These are phyloP conservation scores for Penicillium digitatum DNA, from an alignment of 2,329 filamentous ascomycete genomes.

Conservation along the genomic window DNA sequence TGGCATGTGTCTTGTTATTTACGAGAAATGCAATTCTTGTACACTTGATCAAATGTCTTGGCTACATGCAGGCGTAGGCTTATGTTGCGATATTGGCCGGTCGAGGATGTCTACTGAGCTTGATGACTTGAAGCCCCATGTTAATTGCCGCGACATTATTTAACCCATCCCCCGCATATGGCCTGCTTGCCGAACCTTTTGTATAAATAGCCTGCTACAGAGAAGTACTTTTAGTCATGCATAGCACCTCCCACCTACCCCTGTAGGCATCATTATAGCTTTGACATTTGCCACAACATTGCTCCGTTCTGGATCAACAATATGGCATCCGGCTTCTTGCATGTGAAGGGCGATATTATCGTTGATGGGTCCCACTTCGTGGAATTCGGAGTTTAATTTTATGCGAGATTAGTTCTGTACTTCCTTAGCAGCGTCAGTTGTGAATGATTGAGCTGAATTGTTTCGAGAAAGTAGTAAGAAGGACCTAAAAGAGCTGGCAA, in stretches of 20 bases:
- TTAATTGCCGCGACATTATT: background rate
- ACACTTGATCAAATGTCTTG: slow-evolving; percentile 1
- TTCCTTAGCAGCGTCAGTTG: slow-evolving; percentile 50
- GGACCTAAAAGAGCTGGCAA: slow-evolving; percentile 54
- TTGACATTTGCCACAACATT: background rate
- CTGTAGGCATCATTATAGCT: background rate
- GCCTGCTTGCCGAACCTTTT: background rate
- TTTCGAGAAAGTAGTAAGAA: slow-evolving; percentile 51
- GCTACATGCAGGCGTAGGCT: slow-evolving; percentile 9
- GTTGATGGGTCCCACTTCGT: slow-evolving; percentile 48
- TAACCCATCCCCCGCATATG: slow-evolving; percentile 13
- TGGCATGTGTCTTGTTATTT: slow-evolving; percentile 19
- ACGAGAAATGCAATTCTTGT: slow-evolving; percentile 13
- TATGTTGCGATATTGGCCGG: slow-evolving; percentile 14
- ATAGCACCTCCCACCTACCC: background rate
- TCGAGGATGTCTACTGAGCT: background rate
- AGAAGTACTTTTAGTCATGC: slow-evolving; percentile 1
- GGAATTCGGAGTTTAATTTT: slow-evolving; percentile 52
- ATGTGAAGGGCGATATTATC: slow-evolving; percentile 44
- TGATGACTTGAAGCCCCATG: background rate
- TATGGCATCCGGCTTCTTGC: slow-evolving; percentile 39
- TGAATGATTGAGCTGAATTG: slow-evolving; percentile 54
- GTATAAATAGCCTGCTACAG: background rate
- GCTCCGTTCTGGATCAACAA: slow-evolving; percentile 3
- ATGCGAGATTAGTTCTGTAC: slow-evolving; percentile 46